Base-by-base conservation (phyloP, 768 basidiomycete species). In the Rhizopogon roseolus region DNA sequence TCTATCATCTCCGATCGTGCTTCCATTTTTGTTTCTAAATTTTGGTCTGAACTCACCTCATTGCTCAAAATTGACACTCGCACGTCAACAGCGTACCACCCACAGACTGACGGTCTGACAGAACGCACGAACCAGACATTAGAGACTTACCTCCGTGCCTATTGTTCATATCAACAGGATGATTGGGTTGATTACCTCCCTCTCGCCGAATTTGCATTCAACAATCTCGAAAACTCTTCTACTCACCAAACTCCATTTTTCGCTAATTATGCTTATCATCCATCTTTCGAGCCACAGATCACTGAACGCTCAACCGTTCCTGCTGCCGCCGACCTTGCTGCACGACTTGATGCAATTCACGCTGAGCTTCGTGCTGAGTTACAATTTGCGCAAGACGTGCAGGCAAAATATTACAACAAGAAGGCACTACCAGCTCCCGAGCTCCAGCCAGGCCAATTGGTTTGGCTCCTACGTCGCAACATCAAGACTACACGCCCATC, bases 11-110 rank as follows among this genome's bases (percentile, higher is more conserved):
- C 54, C 8, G 68, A 69, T 22, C 50, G 64, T n/a, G 60, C 62
- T 27, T 49, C 59, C 2, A 58, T 64, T 25, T 70, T 67, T 49
- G 66, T 62, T 51, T 49, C 59, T 51, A 13, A 28, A 4, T 70
- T 68, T 45, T 71, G 71, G 69, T 50, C 38, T 1, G 50, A 62
- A 29, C 55, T 70, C 2, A 54, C 38, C 16, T 11, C 43, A 32
- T 14, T 50, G 19, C 5, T 52, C 4, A 27, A 49, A 7, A 59
- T 62, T n/a, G 36, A 65, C 7, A 34, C 51, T 9, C 14, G 53
- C 32, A 62, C 62, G 4, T 73, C 69, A 3, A 76, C 74, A 0
- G 72, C 73, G 0, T 79, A 73, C 54, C 79, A 80, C 45, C 77
- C 75, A 0, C 67, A 78, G 58, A 71, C 73, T 4, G 71, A 78